Percentiles rank a stretch among this genome's conserved stretches.
phyloP scores from a whole-genome alignment of 2,329 filamentous ascomycete genomes.

The Dothideomycetes sp. region DNA sequence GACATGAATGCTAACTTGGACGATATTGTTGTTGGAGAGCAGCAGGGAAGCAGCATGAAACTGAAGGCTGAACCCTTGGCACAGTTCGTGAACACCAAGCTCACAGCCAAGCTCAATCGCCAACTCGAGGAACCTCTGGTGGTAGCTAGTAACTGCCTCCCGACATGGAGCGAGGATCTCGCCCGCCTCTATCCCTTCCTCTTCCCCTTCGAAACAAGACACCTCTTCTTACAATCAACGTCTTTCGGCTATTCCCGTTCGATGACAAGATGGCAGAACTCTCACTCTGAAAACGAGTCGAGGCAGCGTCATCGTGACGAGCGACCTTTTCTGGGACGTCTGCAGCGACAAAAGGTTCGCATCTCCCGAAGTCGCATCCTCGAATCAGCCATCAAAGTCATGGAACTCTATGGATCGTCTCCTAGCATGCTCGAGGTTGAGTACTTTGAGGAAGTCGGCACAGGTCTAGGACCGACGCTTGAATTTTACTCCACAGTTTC shows the following conservation, averaged over 20 bases:
- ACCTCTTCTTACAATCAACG: conserved; percentile 93
- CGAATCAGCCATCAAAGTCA: conserved; percentile 94
- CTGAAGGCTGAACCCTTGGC: conserved; percentile 74
- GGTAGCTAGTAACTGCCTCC: conserved; percentile 91
- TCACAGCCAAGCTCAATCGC: conserved; percentile 93
- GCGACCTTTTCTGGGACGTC: conserved; percentile 76
- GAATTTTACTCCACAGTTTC: conserved; percentile 98
- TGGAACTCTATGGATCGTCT: conserved; percentile 96
- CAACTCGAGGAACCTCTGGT: conserved; percentile 95
- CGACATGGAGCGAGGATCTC: conserved; percentile 91
- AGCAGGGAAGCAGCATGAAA: conserved; percentile 54
- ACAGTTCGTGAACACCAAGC: conserved; percentile 96
- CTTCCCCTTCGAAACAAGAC: conserved; percentile 94
- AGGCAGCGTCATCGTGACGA: conserved; percentile 79
- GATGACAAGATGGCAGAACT: conserved; percentile 95
- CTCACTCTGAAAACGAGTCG: conserved; percentile 70
- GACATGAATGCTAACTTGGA: conserved; percentile 89
- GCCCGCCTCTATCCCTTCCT: conserved; percentile 91
- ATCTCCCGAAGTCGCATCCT: conserved; percentile 92
- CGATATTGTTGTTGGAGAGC: conserved; percentile 67
- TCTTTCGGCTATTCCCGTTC: conserved; percentile 96
- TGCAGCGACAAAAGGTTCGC: conserved; percentile 95
- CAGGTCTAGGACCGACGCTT: conserved; percentile 85
- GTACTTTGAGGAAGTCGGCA: conserved; percentile 97
- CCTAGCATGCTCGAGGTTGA: conserved; percentile 94